These are phyloP conservation scores for Calonectria hawksworthii DNA, from an alignment of 2,329 filamentous ascomycete genomes.

Conservation along the genomic window DNA sequence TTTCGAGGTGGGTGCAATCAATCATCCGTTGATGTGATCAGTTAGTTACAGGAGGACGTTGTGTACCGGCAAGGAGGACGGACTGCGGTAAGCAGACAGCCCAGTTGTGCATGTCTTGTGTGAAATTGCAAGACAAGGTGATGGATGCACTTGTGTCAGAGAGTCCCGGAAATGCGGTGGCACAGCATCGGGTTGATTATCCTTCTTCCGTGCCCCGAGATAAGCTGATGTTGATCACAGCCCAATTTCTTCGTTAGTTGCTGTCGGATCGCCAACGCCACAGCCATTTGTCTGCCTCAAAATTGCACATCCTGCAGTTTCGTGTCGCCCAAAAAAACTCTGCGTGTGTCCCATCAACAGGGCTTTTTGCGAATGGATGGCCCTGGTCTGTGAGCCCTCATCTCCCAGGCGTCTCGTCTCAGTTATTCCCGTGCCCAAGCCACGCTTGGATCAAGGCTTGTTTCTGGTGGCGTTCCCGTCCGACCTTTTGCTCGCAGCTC, in stretches of 20 bases:
- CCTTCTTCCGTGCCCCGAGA: slow-evolving; percentile 1
- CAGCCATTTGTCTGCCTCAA: background rate
- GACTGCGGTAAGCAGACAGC: background rate
- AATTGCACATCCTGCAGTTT: background rate
- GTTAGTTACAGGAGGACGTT: background rate
- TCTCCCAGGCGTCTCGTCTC: slow-evolving; percentile 14
- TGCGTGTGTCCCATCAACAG: background rate
- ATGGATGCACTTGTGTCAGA: background rate
- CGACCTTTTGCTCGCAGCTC: background rate
- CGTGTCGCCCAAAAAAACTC: background rate
- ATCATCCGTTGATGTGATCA: background rate
- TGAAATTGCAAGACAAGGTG: background rate
- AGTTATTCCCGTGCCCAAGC: slow-evolving; percentile 18
- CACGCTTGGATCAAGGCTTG: slow-evolving; percentile 8
- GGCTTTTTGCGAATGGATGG: background rate
- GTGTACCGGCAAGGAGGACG: background rate
- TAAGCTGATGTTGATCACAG: slow-evolving; percentile 8
- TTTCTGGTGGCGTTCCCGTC: slow-evolving; percentile 6
- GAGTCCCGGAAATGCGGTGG: background rate
- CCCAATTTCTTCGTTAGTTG: background rate
- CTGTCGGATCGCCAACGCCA: slow-evolving; percentile 4
- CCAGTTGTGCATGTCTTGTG: background rate
- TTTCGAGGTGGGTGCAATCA: background rate
- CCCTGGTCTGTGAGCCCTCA: background rate
- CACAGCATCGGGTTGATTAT: slow-evolving; percentile 3